Evolutionary conservation across 129 eudicot genomes (phyloP).

Genomic region (Lactuca sativa): DNA sequence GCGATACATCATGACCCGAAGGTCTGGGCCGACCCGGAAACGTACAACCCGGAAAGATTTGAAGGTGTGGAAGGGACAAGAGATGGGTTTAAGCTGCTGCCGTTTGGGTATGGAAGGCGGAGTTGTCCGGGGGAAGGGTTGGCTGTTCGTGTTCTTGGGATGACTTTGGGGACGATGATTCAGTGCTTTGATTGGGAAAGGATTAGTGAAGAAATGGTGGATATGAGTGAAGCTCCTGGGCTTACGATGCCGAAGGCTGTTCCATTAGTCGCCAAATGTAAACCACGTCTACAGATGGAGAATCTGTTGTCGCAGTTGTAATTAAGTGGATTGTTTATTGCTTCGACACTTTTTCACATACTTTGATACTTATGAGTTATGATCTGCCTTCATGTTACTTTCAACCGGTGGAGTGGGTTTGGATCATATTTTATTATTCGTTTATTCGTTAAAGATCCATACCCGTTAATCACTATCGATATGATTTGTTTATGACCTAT

Average conservation of each 20-base stretch:
- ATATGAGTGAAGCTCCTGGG: conserved; percentile 37
- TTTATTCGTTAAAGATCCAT: too few species aligned
- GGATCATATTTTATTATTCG: too few species aligned
- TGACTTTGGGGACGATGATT: conserved; percentile 39
- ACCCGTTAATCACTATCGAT: too few species aligned
- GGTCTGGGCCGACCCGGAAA: conserved; percentile 36
- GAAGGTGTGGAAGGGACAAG: conserved; percentile 27
- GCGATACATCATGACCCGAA: conserved; percentile 44
- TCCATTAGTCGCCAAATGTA: conserved; percentile 37
- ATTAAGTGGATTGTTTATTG: too few species aligned
- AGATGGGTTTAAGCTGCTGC: conserved; percentile 40
- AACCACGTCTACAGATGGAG: conserved; percentile 23
- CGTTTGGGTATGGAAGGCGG: conserved; percentile 58
- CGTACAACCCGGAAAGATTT: conserved; percentile 42
- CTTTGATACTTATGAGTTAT: too few species aligned
- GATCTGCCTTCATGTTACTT: too few species aligned
- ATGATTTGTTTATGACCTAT: too few species aligned
- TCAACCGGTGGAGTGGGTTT: too few species aligned
- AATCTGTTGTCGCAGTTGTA: conserved; percentile 3
- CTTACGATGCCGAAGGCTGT: conserved; percentile 34
- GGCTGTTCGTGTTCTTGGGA: conserved; percentile 33
- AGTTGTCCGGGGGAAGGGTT: conserved; percentile 39
- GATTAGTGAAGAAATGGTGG: conserved; percentile 30
- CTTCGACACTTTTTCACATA: too few species aligned
- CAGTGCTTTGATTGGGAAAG: conserved; percentile 61